A percentile compares a stretch with the other conserved stretches of the same genome.
Evolutionary conservation across 257 asterid species (phyloP).

Genomic region (Solanum lycopersicoides): DNA sequence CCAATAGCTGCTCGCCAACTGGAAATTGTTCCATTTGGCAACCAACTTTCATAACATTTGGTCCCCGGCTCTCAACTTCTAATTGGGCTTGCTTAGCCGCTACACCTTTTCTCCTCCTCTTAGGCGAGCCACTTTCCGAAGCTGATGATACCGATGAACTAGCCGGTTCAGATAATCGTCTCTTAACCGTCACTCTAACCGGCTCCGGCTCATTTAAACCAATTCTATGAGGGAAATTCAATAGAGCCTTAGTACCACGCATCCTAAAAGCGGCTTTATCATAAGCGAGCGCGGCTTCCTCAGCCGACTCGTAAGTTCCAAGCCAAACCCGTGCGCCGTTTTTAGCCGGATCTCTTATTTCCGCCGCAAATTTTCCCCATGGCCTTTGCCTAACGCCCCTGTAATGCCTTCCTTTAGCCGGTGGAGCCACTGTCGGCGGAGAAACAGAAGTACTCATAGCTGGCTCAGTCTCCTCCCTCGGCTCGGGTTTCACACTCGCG

Average conservation of each 20-base stretch:
- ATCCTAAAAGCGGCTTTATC: constrained; percentile 84
- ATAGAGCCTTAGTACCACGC: constrained; percentile 80
- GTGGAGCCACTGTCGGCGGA: constrained; percentile 5
- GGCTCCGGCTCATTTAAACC: constrained; percentile 89
- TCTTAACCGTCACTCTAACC: constrained; percentile 52
- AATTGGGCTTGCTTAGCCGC: constrained; percentile 43
- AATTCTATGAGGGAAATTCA: constrained; percentile 63
- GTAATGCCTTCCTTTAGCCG: constrained; percentile 45
- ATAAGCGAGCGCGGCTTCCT: constrained; percentile 87
- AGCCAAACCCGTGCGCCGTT: constrained; percentile 94
- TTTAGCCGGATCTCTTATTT: constrained; percentile 82
- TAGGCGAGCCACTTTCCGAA: constrained; percentile 45
- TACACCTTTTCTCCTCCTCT: constrained; percentile 28
- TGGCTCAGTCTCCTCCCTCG: constrained; percentile 26
- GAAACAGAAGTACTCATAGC: background rate
- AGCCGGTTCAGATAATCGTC: constrained; percentile 49
- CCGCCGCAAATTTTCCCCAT: constrained; percentile 93
- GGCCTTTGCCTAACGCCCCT: constrained; percentile 84
- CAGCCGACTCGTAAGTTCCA: constrained; percentile 80
- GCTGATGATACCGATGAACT: constrained; percentile 25
- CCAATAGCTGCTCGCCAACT: constrained; percentile 38
- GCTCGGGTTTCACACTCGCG: constrained; percentile 42
- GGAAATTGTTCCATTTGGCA: constrained; percentile 24
- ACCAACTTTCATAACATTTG: constrained; percentile 19
- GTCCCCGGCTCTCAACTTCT: constrained; percentile 49